A percentile compares a stretch with the other conserved stretches of the same genome.
These are phyloP conservation scores for Skeletonema menzelii DNA, from an alignment of 108 stramenopile species.

Conservation along the genomic window DNA sequence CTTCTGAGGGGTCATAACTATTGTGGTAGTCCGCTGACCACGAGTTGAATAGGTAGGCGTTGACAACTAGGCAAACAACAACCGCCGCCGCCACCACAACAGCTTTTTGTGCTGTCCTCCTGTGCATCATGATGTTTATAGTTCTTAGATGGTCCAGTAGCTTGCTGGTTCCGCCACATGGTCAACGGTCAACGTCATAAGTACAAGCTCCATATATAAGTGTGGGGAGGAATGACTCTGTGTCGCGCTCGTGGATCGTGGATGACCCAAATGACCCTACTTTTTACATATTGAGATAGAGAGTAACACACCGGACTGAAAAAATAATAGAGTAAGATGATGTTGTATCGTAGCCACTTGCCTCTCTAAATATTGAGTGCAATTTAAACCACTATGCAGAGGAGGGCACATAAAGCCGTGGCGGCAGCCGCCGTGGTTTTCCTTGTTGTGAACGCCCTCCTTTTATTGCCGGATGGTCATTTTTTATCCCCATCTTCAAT, in stretches of 20 bases:
- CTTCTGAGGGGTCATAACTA: not conserved
- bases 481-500: not conserved
- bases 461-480: not conserved
- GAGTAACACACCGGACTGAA: too few species aligned
- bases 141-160: too few species aligned
- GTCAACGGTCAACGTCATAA: too few species aligned
- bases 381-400: not conserved
- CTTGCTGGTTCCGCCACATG: too few species aligned
- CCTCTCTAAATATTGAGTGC: too few species aligned
- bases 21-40: not conserved
- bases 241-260: too few species aligned
- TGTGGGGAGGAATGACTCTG: too few species aligned
- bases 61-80: not conserved
- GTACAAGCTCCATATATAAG: too few species aligned
- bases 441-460: not conserved
- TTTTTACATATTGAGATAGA: too few species aligned
- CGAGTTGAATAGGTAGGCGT: not conserved
- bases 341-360: too few species aligned
- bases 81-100: not conserved
- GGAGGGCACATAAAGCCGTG: not conserved
- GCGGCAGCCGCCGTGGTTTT: not conserved
- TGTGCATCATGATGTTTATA: not conserved
- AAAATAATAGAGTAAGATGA: too few species aligned
- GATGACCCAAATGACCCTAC: too few species aligned
- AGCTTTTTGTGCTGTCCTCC: not conserved